Evolutionary conservation across 169 alveolate genomes (phyloP), one percentile per base, ranked within the genome.

Genomic region (Eimeria tenella): DNA sequence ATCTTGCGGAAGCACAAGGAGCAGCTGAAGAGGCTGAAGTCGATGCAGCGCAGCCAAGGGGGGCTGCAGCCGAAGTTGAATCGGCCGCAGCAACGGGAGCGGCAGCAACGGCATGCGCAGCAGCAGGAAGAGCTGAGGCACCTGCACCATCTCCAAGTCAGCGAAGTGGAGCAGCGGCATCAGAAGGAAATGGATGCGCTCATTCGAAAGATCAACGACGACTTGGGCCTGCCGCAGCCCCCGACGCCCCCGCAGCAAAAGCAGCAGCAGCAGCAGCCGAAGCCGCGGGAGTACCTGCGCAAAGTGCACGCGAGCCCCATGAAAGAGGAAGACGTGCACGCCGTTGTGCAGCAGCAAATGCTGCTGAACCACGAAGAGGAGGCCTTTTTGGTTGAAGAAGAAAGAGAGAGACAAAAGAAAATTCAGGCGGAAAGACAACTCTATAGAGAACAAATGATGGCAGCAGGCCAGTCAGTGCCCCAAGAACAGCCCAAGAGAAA

Each of bases 331-430:
- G 90, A 83, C n/a, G 60, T 83, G 1, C 90, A 83, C 52, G 90
- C 90, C 7, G 77, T 83, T 49, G 25, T 83, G 77, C 90, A 83
- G 62, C 90, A 83, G 62, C 90, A 83, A 60, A 83, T 83, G 90
- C 90, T 83, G 25, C 74, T 83, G 9, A 56, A 58, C 49, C 90
- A 83, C 49, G 71, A 60, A 17, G 90, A 83, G 50, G 90, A 83
- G 77, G 21, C 31, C 53, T 25, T 83, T 11, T 75, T 83, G 9
- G 90, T 83, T 3, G 79, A 83, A 49, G 63, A 58, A 62, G 90
- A 83, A 42, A 56, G 52, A 25, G 77, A 83, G 21, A 23, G 90
- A 25, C 90, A 83, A 42, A 58, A 83, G 90, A 42, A 83, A 62
- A 56, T 58, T 3, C 79, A 31, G 49, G 77, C 58, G 11, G 75